A percentile compares a stretch with the other conserved stretches of the same genome.
Conservation (phyloP, 208 protist species). For the Trypanosoma lewisi region DNA sequence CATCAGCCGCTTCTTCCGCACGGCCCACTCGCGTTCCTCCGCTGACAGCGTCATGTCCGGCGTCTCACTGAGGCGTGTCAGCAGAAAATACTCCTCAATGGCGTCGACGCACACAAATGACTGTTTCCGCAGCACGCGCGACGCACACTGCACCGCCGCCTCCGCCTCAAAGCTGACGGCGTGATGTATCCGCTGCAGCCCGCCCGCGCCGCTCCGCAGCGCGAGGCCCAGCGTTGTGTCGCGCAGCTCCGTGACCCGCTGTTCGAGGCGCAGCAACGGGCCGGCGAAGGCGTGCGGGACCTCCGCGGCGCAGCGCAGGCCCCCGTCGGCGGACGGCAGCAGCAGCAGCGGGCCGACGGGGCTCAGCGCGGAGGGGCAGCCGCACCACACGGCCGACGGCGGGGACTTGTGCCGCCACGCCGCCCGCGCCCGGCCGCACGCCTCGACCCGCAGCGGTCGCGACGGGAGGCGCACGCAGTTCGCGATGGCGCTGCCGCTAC, state of each 20-base stretch:
- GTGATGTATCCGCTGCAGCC: conserved; percentile 30
- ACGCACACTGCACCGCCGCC: conserved; percentile 26
- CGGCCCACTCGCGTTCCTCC: conserved; percentile 7
- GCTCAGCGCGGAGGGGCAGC: conserved; percentile 1
- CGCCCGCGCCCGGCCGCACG: neutral
- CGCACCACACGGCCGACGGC: conserved; percentile 17
- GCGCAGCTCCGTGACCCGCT: conserved; percentile 52
- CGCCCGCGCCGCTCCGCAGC: neutral
- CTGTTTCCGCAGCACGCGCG: conserved; percentile 42
- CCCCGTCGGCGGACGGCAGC: conserved; percentile 47
- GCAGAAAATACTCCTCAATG: conserved; percentile 43
- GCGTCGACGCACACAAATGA: conserved; percentile 47
- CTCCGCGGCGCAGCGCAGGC: conserved; percentile 48
- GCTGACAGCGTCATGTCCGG: conserved; percentile 5
- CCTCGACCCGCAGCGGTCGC: conserved; percentile 24
- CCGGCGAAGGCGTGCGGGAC: conserved; percentile 55
- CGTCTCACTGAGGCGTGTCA: conserved; percentile 14
- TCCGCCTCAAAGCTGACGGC: conserved; percentile 18
- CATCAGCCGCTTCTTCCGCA: conserved; percentile 8
- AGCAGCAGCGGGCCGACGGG: conserved; percentile 34
- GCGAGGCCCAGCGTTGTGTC: conserved; percentile 18
- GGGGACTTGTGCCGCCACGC: conserved; percentile 8
- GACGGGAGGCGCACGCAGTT: conserved; percentile 32
- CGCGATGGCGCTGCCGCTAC: conserved; percentile 9
- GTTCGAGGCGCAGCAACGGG: conserved; percentile 54